Evolutionary conservation across 2,329 filamentous ascomycete genomes (phyloP).

Genomic region (Alternaria novae-zelandiae): DNA sequence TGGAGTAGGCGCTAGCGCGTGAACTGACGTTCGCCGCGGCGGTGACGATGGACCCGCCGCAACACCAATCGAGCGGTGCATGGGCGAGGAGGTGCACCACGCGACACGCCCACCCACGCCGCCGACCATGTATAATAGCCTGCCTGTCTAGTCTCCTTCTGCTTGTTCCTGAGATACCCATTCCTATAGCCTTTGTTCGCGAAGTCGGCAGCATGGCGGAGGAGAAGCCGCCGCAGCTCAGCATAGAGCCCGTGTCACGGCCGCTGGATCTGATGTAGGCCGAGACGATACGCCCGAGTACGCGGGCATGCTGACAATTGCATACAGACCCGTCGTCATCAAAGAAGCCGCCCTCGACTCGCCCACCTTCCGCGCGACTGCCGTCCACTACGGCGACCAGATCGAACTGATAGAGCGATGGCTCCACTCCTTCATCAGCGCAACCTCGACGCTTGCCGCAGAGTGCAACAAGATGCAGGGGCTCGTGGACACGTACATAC

Average conservation of each 20-base stretch:
- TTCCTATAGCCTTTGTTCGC: neutral
- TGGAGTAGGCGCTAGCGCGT: constrained; percentile 25
- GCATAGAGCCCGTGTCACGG: constrained; percentile 48
- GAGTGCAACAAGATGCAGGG: constrained; percentile 79
- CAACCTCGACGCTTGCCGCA: constrained; percentile 65
- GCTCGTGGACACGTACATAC: constrained; percentile 76
- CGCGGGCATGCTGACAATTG: constrained; percentile 10
- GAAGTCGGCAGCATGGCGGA: constrained; percentile 42
- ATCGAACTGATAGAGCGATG: constrained; percentile 90
- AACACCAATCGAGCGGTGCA: constrained; percentile 12
- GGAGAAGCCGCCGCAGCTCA: constrained; percentile 37
- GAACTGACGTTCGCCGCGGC: constrained; percentile 29
- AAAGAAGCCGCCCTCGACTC: constrained; percentile 97
- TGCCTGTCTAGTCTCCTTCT: constrained; percentile 22
- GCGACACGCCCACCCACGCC: constrained; percentile 11
- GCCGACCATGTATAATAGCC: constrained; percentile 26
- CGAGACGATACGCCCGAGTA: neutral
- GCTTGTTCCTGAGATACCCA: constrained; percentile 8
- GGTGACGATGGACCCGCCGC: constrained; percentile 23
- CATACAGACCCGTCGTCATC: constrained; percentile 74
- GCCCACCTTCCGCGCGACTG: constrained; percentile 88
- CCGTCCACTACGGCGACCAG: constrained; percentile 88
- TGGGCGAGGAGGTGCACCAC: constrained; percentile 14
- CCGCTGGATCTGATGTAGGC: constrained; percentile 53
- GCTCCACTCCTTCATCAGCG: constrained; percentile 76